Percentiles rank a stretch among this genome's conserved stretches.
Conservation (phyloP, 768 basidiomycete genomes). For the Clathrus columnatus region DNA sequence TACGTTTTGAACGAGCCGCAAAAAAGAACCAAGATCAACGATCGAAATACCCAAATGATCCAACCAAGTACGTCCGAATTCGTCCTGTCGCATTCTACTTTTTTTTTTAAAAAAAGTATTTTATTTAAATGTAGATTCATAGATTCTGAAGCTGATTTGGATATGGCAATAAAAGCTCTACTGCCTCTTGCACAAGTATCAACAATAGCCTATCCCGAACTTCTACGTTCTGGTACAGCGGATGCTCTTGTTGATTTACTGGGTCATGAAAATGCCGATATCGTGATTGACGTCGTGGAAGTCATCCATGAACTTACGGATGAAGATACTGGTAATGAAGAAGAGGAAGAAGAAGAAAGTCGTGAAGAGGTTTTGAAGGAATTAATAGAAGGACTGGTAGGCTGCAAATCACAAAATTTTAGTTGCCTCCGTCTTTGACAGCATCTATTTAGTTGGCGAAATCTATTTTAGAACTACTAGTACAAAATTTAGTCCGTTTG, state of each 20-base stretch:
- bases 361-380: conserved; percentile 61
- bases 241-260: conserved; percentile 72
- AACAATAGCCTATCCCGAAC: conserved; percentile 77
- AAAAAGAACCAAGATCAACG: conserved; percentile 95
- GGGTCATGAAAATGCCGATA: conserved; percentile 94
- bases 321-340: conserved; percentile 84
- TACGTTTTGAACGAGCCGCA: conserved; percentile 78
- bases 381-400: conserved; percentile 68
- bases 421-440: conserved; percentile 8
- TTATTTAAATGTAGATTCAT: conserved; percentile 65
- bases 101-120: conserved; percentile 8
- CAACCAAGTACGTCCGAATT: conserved; percentile 58
- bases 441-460: conserved; percentile 54
- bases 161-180: conserved; percentile 75
- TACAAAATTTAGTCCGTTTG: conserved; percentile 81
- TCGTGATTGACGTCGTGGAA: conserved; percentile 92
- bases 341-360: conserved; percentile 52
- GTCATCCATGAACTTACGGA: conserved; percentile 92
- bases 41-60: conserved; percentile 90
- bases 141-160: conserved; percentile 95
- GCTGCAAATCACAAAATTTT: conserved; percentile 18
- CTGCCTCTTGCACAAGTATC: conserved; percentile 86
- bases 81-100: neutral
- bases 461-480: conserved; percentile 79
- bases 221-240: conserved; percentile 68